phyloP scores from a whole-genome alignment of 1,284 basidiomycete genomes.

The Ceratobasidium sp. region DNA sequence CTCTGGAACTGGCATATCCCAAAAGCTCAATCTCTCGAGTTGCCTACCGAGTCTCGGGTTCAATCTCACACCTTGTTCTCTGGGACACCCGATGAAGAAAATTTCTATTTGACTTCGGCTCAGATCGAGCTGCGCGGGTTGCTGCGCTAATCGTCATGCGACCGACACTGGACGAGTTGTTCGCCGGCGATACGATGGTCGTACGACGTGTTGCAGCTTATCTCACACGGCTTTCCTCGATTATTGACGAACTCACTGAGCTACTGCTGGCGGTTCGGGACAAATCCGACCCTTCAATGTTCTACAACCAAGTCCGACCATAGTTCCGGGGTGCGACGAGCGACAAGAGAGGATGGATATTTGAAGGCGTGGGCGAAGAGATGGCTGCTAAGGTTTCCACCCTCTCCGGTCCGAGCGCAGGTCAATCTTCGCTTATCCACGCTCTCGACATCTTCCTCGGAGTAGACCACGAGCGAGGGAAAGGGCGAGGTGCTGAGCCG shows the following conservation, averaged over 20 bases:
- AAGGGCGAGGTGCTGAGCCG: constrained; percentile 55
- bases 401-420: constrained; percentile 89
- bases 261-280: constrained; percentile 74
- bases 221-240: constrained; percentile 70
- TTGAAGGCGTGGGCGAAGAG: constrained; percentile 79
- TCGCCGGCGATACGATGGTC: constrained; percentile 87
- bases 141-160: constrained; percentile 88
- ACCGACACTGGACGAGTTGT: constrained; percentile 88
- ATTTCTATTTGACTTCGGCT: constrained; percentile 89
- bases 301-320: constrained; percentile 87
- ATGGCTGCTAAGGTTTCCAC: constrained; percentile 61
- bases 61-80: constrained; percentile 74
- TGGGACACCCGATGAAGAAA: constrained; percentile 80
- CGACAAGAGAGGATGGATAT: constrained; percentile 76
- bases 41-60: constrained; percentile 58
- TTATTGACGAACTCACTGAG: constrained; percentile 71
- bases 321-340: constrained; percentile 93
- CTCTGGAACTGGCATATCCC: constrained; percentile 83
- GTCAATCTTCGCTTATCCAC: constrained; percentile 78
- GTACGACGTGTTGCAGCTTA: constrained; percentile 77
- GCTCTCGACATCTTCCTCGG: constrained; percentile 86
- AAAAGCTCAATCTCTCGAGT: constrained; percentile 60
- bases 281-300: constrained; percentile 80
- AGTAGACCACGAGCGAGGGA: constrained; percentile 67
- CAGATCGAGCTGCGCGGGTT: constrained; percentile 91